These are phyloP conservation scores for Chaetomium strumarium DNA, from an alignment of 2,329 filamentous ascomycete genomes.

Conservation along the genomic window DNA sequence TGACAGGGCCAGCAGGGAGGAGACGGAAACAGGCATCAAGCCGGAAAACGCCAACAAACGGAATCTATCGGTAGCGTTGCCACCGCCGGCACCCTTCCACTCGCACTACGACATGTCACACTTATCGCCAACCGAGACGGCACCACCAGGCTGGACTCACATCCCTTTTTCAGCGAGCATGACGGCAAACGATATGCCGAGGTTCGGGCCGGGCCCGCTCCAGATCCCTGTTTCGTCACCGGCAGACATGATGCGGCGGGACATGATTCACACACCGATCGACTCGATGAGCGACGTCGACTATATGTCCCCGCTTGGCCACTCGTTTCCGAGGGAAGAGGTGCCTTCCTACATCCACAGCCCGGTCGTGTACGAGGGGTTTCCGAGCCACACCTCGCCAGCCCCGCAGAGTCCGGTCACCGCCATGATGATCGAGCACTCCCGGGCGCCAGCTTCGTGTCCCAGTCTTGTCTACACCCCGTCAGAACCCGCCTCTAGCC, in stretches of 20 bases:
- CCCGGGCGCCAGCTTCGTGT: conserved; percentile 52
- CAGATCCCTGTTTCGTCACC: conserved; percentile 36
- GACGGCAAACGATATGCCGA: conserved; percentile 37
- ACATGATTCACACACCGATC: conserved; percentile 48
- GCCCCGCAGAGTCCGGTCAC: conserved; percentile 51
- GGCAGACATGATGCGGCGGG: conserved; percentile 42
- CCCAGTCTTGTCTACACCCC: conserved; percentile 56
- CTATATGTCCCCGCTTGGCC: conserved; percentile 53
- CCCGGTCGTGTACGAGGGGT: conserved; percentile 52
- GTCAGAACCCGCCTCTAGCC: conserved; percentile 55
- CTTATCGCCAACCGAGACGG: conserved; percentile 42
- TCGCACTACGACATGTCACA: conserved; percentile 45
- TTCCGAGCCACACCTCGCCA: conserved; percentile 46
- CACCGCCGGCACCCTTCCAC: conserved; percentile 31
- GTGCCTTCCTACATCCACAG: conserved; percentile 40
- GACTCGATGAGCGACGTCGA: conserved; percentile 58
- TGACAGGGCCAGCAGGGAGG: conserved; percentile 27
- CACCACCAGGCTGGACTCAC: conserved; percentile 41
- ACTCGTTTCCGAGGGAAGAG: conserved; percentile 49
- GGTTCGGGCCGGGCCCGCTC: conserved; percentile 34
- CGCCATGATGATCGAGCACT: conserved; percentile 50
- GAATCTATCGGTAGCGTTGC: conserved; percentile 30
- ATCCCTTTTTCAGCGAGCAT: conserved; percentile 43
- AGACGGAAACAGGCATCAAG: conserved; percentile 32
- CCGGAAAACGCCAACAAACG: conserved; percentile 25